Percentiles rank a stretch among this genome's conserved stretches.
phyloP scores from a whole-genome alignment of 371 early-diverging fungal genomes.

The Rhizopus arrhizus region DNA sequence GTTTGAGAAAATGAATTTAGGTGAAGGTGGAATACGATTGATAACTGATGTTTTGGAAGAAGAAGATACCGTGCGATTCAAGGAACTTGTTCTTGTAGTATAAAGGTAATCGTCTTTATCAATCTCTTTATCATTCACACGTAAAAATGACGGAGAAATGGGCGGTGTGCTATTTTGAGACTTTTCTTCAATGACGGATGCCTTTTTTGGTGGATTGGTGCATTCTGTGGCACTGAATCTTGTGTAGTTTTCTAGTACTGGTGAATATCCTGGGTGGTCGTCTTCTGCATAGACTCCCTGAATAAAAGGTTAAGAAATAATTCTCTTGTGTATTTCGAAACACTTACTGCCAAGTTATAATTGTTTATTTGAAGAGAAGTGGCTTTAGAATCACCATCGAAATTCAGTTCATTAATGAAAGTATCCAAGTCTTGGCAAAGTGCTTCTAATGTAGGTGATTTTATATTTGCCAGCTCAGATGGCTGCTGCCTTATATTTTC shows the following conservation, averaged over 20 bases:
- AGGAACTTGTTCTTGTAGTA: constrained; percentile 36
- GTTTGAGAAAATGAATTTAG: constrained; percentile 15
- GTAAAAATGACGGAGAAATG: constrained; percentile 25
- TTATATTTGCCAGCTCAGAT: constrained; percentile 1
- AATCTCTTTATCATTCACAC: constrained; percentile 4
- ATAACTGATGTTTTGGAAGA: constrained; percentile 23
- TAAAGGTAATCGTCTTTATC: constrained; percentile 16
- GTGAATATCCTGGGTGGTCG: constrained; percentile 21
- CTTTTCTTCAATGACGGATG: too few relatives aligned
- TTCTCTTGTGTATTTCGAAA: not conserved
- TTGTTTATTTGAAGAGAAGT: not conserved
- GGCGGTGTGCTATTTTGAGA: constrained; percentile 16
- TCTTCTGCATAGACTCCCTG: constrained; percentile 9
- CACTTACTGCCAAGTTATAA: too few relatives aligned
- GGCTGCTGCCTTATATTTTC: constrained; percentile 3
- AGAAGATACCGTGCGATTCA: constrained; percentile 25
- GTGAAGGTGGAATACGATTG: constrained; percentile 10
- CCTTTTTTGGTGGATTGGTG: not conserved
- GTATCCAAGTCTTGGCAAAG: constrained; percentile 40
- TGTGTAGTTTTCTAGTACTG: constrained; percentile 24
- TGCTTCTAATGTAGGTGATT: constrained; percentile 37
- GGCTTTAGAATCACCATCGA: not conserved
- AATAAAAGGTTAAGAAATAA: not conserved
- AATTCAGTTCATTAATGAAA: constrained; percentile 36
- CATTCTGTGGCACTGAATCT: constrained; percentile 13